Base-by-base conservation (phyloP, 306 rosid species). In the Crataegus laevigata region DNA sequence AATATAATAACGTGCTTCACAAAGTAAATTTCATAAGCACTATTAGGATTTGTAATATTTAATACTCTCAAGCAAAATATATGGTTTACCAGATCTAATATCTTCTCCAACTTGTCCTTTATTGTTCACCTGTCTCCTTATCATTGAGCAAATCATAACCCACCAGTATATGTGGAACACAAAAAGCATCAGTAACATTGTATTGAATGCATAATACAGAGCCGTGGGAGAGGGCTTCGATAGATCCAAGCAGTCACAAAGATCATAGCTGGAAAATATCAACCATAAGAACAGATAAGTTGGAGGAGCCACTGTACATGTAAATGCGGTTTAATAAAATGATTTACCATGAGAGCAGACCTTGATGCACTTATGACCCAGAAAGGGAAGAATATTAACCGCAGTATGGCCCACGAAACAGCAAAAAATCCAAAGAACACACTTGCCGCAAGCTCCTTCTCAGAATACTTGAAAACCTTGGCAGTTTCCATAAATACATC, bases 121-220 rank as follows among this genome's bases (percentile, higher is more conserved):
- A 75, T 94, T 94, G 77, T 86, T 83, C 88, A 94, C 88, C 80
- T 88, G 99, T 79, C 90, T 89, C 52, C 59, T 59, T 80, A 94
- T 84, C 99, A 94, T 94, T 15, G 92, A 75, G 71, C 84, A 90
- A 86, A 94, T 94, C 84, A 92, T 96, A 78, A 89, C 77, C 99
- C 99, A 94, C 99, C 99, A 94, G 88, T 94, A 94, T 85, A 94
- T 66, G 87, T 94, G 99, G 86, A 94, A 94, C 84, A 91, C 89
- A 74, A 94, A 88, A 80, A 94, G 88, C 88, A 67, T 92, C 75
- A 94, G 76, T 78, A 94, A 88, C 89, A 92, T 29, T 12, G 93
- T 89, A 81, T 94, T 94, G 84, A 92, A 94, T 80, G 66, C 55
- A 73, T 94, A 94, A 89, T 94, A 94, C 73, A 86, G 81, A 1